These are phyloP conservation scores for Gossypium davidsonii DNA, from an alignment of 441 rosid species.

Conservation along the genomic window DNA sequence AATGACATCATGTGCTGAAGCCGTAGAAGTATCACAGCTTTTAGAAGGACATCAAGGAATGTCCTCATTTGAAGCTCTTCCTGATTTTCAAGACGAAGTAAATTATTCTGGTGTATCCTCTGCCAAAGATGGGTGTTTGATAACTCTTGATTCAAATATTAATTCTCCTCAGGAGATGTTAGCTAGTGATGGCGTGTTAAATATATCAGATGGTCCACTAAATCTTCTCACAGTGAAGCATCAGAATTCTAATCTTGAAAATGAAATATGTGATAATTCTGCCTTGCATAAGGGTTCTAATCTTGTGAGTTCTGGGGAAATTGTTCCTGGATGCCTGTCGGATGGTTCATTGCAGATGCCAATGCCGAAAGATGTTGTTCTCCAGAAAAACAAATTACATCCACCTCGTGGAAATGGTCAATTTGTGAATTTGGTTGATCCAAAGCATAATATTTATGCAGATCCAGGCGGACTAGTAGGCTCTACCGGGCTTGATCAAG, in stretches of 20 bases:
- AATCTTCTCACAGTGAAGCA: constrained; percentile 27
- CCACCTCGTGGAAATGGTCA: constrained; percentile 28
- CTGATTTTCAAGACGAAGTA: constrained; percentile 29
- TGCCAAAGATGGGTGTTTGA: constrained; percentile 27
- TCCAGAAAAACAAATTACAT: constrained; percentile 23
- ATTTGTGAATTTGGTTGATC: constrained; percentile 24
- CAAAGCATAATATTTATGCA: constrained; percentile 25
- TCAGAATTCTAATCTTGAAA: constrained; percentile 26
- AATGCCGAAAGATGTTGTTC: constrained; percentile 34
- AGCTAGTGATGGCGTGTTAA: constrained; percentile 30
- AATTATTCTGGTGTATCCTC: constrained; percentile 27
- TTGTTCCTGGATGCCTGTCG: constrained; percentile 23
- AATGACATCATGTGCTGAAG: constrained; percentile 18
- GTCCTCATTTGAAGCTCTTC: constrained; percentile 26
- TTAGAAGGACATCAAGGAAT: constrained; percentile 26
- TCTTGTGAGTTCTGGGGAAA: constrained; percentile 29
- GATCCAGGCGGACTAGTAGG: constrained; percentile 32
- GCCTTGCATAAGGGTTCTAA: constrained; percentile 26
- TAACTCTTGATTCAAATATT: constrained; percentile 31
- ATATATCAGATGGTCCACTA: constrained; percentile 29
- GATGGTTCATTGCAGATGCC: constrained; percentile 39
- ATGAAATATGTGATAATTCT: constrained; percentile 37
- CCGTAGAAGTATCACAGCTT: constrained; percentile 26
- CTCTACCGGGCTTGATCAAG: constrained; percentile 30
- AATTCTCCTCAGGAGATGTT: constrained; percentile 32